Conservation (phyloP, 257 asterid species). For the Lavandula angustifolia region DNA sequence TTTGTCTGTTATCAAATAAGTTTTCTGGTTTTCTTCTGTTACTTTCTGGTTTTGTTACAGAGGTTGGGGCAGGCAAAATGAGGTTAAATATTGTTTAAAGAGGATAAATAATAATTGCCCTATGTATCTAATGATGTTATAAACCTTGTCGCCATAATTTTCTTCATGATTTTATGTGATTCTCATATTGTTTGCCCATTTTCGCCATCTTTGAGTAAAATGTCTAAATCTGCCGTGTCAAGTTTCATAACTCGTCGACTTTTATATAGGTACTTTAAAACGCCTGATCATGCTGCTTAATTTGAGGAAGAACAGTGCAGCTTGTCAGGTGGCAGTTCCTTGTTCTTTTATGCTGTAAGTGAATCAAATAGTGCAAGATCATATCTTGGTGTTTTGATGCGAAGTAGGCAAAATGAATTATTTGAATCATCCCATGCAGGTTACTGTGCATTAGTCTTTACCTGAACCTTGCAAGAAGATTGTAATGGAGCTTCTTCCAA, state of each 20-base stretch:
- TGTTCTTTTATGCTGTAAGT: conserved; percentile 48
- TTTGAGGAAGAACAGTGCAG: conserved; percentile 52
- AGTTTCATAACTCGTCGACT: not conserved
- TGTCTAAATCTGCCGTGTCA: not conserved
- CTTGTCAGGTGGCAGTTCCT: conserved; percentile 67
- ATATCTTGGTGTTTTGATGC: conserved; percentile 1
- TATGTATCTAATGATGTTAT: not conserved
- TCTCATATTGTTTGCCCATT: too few species aligned
- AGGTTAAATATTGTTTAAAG: not conserved
- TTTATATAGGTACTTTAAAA: conserved; percentile 32
- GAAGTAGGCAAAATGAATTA: not conserved
- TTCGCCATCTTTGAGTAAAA: too few species aligned
- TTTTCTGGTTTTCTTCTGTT: not conserved
- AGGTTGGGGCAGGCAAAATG: not conserved
- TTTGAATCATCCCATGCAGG: conserved; percentile 35
- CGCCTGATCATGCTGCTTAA: conserved; percentile 71
- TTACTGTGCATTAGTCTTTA: conserved; percentile 45
- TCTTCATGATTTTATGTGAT: too few species aligned
- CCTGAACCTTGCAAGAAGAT: conserved; percentile 36
- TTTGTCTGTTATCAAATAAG: not conserved
- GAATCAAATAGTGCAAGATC: not conserved
- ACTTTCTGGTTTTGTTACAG: not conserved
- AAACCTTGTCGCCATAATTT: not conserved
- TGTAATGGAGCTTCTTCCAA: conserved; percentile 5
- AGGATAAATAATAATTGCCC: not conserved